phyloP scores from a whole-genome alignment of 2,329 filamentous ascomycete genomes.

The Monilinia fructicola region DNA sequence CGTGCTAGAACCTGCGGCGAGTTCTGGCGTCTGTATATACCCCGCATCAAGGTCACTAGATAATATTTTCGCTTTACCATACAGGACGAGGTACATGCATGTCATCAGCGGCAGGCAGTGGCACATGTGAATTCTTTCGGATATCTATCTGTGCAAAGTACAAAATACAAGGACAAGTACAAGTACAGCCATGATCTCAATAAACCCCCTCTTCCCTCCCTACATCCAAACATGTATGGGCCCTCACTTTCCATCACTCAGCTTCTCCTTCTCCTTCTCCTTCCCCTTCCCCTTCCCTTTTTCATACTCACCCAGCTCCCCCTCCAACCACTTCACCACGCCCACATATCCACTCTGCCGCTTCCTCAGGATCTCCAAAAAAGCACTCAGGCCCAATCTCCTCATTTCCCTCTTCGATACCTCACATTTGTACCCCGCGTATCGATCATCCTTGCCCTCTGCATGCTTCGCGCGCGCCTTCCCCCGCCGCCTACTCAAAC shows the following conservation, averaged over 20 bases:
- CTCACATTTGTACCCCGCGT: neutral
- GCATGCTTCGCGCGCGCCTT: slow-evolving; percentile 28
- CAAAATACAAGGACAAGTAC: neutral
- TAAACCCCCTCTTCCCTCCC: no score
- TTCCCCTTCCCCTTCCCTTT: neutral
- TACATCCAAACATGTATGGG: neutral
- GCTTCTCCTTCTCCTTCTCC: neutral
- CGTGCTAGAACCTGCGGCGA: no score
- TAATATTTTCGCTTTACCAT: neutral
- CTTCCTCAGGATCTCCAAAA: slow-evolving; percentile 62
- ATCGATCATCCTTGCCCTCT: slow-evolving; percentile 29
- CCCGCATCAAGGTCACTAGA: neutral
- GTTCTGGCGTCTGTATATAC: neutral
- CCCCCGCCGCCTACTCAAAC: slow-evolving; percentile 34
- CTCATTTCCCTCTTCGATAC: slow-evolving; percentile 34
- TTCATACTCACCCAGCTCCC: slow-evolving; percentile 1
- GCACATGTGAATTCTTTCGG: neutral
- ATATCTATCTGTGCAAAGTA: neutral
- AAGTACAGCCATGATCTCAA: neutral
- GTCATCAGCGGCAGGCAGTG: no score
- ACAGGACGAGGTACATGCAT: no score
- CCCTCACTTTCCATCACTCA: neutral
- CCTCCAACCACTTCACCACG: slow-evolving; percentile 67
- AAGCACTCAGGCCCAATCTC: slow-evolving; percentile 65
- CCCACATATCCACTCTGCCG: slow-evolving; percentile 69